Evolutionary conservation across 768 basidiomycete genomes (phyloP), one percentile per base, ranked within the genome.

Genomic region (Tulasnella sp.): DNA sequence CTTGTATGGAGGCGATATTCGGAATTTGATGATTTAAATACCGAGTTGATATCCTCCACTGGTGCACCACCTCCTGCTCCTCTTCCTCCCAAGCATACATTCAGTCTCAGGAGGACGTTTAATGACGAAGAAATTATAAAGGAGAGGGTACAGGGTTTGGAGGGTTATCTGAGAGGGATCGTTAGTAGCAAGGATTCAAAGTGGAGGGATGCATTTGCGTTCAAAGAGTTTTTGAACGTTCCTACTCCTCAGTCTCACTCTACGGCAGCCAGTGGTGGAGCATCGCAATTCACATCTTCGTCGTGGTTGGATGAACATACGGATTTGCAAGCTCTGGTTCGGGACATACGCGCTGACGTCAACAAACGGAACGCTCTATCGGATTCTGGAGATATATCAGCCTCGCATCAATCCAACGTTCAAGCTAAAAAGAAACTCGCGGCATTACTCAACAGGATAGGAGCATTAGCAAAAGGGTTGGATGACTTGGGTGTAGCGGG

Each of bases 1-100:
- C 78, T 83, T 52, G 85, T 95, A 73, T 86, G 84, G 79, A 73
- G 83, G 53, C 83, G 93, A 44, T 98, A 96, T 69, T 91, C 88
- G 37, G 90, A 95, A 67, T 98, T 98, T 67, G 79, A 76, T 61
- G 80, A 87, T 59, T 78, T 98, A 5, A 76, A 92, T 64, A 74
- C 75, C 6, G 83, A 91, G 60, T 77, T 95, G 59, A 73, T 74
- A 24, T 81, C 83, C 62, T 75, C 80, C n/a, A 76, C 76, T n/a
- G 81, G 81, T 13, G 74, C 78, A n/a, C 67, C 81, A 16, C 89
- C 91, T 9, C 91, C 92, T 10, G 73, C 66, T 15, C 55, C 71
- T n/a, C 75, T 96, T 16, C 93, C 93, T 32, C 78, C 83, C 8
- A 98, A 98, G 66, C 84, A 86, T 62, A 66, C 76, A 37, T 72